A percentile compares a stretch with the other conserved stretches of the same genome.
phyloP scores from a whole-genome alignment of 768 basidiomycete genomes.

The Amanita rubescens region DNA sequence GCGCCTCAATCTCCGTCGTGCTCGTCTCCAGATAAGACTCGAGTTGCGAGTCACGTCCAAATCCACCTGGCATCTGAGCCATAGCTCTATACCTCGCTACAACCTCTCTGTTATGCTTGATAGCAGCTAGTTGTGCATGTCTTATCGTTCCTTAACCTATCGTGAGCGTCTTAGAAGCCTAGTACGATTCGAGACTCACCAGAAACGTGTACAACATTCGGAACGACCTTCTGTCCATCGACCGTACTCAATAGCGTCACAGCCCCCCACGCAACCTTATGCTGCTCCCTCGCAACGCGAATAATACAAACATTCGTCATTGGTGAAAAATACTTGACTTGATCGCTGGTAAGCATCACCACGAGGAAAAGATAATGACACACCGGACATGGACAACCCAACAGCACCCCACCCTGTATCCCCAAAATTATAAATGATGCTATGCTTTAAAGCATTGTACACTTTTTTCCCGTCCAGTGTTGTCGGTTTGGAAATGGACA shows the following conservation, averaged over 20 bases:
- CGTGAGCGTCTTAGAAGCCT: too few relatives aligned
- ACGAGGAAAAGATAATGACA: constrained; percentile 14
- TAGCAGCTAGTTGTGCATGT: constrained; percentile 73
- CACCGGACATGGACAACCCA: constrained; percentile 62
- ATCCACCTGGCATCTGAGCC: constrained; percentile 45
- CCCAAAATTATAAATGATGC: constrained; percentile 67
- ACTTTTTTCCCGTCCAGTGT: constrained; percentile 57
- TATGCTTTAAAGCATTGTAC: constrained; percentile 62
- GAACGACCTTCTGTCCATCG: constrained; percentile 53
- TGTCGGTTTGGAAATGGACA: constrained; percentile 3
- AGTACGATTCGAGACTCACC: constrained; percentile 40
- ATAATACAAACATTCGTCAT: constrained; percentile 79
- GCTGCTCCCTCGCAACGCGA: constrained; percentile 76
- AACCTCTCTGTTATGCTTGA: constrained; percentile 63
- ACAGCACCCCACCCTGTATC: constrained; percentile 85
- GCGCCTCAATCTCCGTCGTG: constrained; percentile 51
- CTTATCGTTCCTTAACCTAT: constrained; percentile 72
- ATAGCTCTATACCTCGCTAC: constrained; percentile 58
- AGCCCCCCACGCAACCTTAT: constrained; percentile 74
- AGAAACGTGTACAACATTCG: constrained; percentile 74
- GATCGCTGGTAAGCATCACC: not conserved
- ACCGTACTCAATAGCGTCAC: constrained; percentile 62
- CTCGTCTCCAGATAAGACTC: constrained; percentile 51
- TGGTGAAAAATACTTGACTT: constrained; percentile 88
- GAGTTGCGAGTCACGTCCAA: constrained; percentile 46